Evolutionary conservation across 2,329 filamentous ascomycete species (phyloP), one percentile per base, ranked within the genome.

Genomic region (Epichloe amarillans): DNA sequence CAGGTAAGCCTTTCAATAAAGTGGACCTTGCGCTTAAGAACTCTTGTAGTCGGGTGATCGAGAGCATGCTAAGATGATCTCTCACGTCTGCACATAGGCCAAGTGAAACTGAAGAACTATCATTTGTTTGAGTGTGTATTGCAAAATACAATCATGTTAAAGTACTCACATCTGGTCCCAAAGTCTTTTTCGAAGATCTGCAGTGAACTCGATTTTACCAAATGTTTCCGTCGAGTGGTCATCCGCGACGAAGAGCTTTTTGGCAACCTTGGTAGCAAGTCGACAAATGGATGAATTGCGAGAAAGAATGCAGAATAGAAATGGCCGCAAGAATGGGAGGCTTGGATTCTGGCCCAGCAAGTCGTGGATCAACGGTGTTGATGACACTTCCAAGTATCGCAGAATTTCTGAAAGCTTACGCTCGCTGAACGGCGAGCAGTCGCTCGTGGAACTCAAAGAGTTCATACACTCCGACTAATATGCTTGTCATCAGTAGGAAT

Each of bases 1-100:
- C 75, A 50, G 68, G 69, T 17, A 78, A 68, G 19, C 70, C 71
- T 40, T 67, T 72, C 10, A 83, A 58, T 1, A 84, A 64, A 3
- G 73, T 60, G 11, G 81, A 61, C 19, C 79, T 72, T 39, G 77
- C 73, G 57, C 76, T 71, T 5, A 84, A 64, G 56, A 80, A 83
- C 38, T 72, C 71, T 57, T 76, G 72, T 41, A 83, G 72, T 7
- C 69, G 68, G 53, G 63, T 66, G 6, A 80, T 62, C 8, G 69
- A 66, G 7, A 65, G 56, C n/a, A 71, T 66, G 38, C 72, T 68
- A 17, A 67, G 69, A 19, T 72, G 66, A 15, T 69, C 60, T 42
- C 63, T 64, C 46, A 76, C 67, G 47, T 68, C 68, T 45, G 78
- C 74, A 50, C 74, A 77, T 55, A 80, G 66, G 10, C 65, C 65